Base-by-base conservation (phyloP, 129 eudicot genomes). In the Lonicera japonica region DNA sequence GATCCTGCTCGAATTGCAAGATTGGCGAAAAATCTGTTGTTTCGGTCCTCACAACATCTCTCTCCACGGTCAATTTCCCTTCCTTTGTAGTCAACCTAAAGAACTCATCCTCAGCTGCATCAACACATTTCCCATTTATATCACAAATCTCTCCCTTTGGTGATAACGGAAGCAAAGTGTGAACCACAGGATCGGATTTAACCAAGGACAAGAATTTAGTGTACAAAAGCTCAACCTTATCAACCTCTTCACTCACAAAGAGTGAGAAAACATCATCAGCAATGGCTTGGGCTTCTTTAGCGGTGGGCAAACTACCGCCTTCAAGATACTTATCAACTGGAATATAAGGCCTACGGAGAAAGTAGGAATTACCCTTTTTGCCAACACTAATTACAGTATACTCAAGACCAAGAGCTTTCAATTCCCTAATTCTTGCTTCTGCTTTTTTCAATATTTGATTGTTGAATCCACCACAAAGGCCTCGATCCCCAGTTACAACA, bases 381-480 rank as follows among this genome's bases (percentile, higher is more conserved):
- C 88, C 88, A 10, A 82, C 84, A 57, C 88, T 82, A 21, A 82
- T 71, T 0, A 82, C 61, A 15, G 81, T 77, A 67, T 54, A 82
- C 1, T 74, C 88, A 7, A 82, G 51, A 36, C 83, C 80, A 5
- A 82, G 66, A 6, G 9, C 58, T 41, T 64, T 56, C 69, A 82
- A 59, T 21, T 82, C 84, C 16, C 8, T 53, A 5, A 82, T 78
- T 23, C 88, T 61, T 7, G 59, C 22, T 48, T 82, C 88, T 3
- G 88, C 81, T 21, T 82, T 82, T 39, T 76, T 78, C 64, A 82
- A 52, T 40, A 82, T 57, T 3, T 36, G 25, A 45, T 71, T 82
- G 62, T 82, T 82, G 69, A 82, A 82, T 55, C 88, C 84, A 21
- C 88, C 88, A 18, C 88, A 82, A 20, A 82, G 88, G 17, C 88